Evolutionary conservation across 169 alveolate species (phyloP), one percentile per base, ranked within the genome.

Genomic region (Plasmodium fragile): DNA sequence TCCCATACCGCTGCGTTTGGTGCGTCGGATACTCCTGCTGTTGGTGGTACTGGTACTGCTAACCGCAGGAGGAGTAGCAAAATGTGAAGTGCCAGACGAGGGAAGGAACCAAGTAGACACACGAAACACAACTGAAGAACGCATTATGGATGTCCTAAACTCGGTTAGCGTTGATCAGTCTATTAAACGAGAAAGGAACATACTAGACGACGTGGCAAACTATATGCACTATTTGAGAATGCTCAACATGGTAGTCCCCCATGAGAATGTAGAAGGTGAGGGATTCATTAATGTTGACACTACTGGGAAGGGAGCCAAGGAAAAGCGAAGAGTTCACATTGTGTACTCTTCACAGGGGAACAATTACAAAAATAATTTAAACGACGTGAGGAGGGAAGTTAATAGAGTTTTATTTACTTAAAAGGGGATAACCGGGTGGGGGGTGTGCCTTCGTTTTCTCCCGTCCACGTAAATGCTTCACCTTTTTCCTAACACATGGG

Each of bases 161-260:
- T 84, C 93, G 11, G 84, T 52, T 34, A 77, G 45, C 77, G 32
- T 84, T 18, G 72, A 65, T 53, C 77, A 69, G n/a, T 16, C 41
- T 39, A 41, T 49, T 36, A 69, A 65, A 72, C 75, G 65, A 43
- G 82, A 84, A 73, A 70, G 75, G 75, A 84, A 72, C 65, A 36
- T 84, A 16, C 65, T 84, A 34, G 28, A 41, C 22, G 85, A 84
- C 28, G 11, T 84, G 69, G 34, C 85, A 52, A 49, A 75, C 30
- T 84, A 84, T 75, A 84, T 52, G 30, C 78, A 84, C 25, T 84
- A 52, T 52, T 75, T 84, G 78, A 84, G 75, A 73, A 43, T 72
- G 7, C 22, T 84, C 32, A 84, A 79, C 59, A 11, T 59, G 7
- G 30, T 84, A 52, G 72, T 53, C 59, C 25, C 75, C 22, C 49